phyloP scores from a whole-genome alignment of 202 grass and related monocot species.

The Bolboschoenoplectus hybrid region DNA sequence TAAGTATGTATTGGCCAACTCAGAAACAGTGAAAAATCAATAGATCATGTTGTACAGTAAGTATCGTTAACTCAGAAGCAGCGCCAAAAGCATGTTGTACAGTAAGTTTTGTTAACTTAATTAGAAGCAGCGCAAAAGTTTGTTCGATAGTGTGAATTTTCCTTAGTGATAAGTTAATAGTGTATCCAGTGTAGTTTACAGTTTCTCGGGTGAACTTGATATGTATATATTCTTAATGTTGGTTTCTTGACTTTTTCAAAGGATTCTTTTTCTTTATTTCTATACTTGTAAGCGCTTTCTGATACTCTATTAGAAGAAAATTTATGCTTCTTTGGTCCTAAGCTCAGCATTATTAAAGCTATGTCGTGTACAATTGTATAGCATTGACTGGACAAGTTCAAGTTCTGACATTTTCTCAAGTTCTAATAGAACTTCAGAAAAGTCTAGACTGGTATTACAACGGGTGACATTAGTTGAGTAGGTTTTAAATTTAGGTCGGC shows the following conservation, averaged over 20 bases:
- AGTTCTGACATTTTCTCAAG: not conserved
- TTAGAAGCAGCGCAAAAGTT: not conserved
- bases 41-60: not conserved
- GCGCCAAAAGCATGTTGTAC: not conserved
- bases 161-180: not conserved
- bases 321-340: not conserved
- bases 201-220: not conserved
- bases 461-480: not conserved
- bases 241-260: not conserved
- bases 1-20: not conserved
- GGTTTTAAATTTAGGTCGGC: not conserved
- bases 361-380: not conserved
- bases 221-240: slow-evolving; percentile 14
- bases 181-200: slow-evolving; percentile 17
- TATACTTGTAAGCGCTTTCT: not conserved
- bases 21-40: not conserved
- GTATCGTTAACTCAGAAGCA: not conserved
- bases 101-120: not conserved
- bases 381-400: slow-evolving; percentile 13
- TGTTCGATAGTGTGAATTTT: not conserved
- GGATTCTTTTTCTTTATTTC: not conserved
- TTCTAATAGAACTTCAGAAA: not conserved
- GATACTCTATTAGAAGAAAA: not conserved
- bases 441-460: not conserved
- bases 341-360: not conserved